These are phyloP conservation scores for Cyberlindnera meyerae DNA, from an alignment of 805 yeast species.

Conservation along the genomic window DNA sequence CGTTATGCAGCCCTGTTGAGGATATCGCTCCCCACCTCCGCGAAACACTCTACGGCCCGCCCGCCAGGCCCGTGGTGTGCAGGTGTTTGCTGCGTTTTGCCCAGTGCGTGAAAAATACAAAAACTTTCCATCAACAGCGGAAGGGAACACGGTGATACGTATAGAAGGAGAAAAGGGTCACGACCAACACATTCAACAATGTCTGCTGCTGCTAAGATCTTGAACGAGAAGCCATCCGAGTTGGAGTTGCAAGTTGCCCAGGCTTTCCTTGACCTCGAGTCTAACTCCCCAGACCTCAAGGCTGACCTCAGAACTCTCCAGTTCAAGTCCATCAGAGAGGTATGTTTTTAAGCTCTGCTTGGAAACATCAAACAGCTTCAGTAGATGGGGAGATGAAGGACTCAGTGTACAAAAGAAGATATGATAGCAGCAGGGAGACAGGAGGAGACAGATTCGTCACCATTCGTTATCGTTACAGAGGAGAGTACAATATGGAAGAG, in stretches of 20 bases:
- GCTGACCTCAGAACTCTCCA: slow-evolving; percentile 98
- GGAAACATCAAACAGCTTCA: too few species aligned
- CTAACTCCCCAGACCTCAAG: slow-evolving; percentile 90
- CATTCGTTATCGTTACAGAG: too few species aligned
- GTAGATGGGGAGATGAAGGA: too few species aligned
- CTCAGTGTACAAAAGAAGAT: too few species aligned
- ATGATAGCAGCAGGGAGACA: too few species aligned
- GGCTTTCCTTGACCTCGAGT: slow-evolving; percentile 95
- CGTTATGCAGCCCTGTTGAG: too few species aligned
- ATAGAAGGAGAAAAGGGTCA: not conserved
- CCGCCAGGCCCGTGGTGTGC: too few species aligned
- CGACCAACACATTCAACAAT: slow-evolving; percentile 38
- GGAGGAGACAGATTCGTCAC: too few species aligned
- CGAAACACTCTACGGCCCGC: too few species aligned
- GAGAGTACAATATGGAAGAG: too few species aligned
- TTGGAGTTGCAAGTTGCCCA: slow-evolving; percentile 99
- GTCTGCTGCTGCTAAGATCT: slow-evolving; percentile 97
- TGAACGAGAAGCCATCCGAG: slow-evolving; percentile 93
- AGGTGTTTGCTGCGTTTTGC: not conserved
- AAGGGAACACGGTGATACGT: not conserved
- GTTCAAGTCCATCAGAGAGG: slow-evolving; percentile 96
- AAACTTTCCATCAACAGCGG: slow-evolving; percentile 15
- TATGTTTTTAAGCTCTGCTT: slow-evolving; percentile 22
- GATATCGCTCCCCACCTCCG: too few species aligned
- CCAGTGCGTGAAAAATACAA: slow-evolving; percentile 10